phyloP scores from a whole-genome alignment of 1,139 yeast genomes.

The Groenewaldozyma sp. region DNA sequence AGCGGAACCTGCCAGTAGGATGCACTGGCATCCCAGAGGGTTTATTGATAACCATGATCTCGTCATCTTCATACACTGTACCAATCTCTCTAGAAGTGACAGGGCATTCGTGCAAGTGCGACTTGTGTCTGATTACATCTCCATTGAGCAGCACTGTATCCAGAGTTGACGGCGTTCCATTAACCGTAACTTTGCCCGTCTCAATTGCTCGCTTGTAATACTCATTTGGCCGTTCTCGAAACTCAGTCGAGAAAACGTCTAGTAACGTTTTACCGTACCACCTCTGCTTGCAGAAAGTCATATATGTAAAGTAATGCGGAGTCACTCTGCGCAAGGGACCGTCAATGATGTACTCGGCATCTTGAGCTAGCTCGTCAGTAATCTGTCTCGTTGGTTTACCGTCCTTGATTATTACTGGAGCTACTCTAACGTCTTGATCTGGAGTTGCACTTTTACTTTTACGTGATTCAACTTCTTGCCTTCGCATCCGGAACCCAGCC shows the following conservation, averaged over 20 bases:
- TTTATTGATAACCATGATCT: constrained; percentile 77
- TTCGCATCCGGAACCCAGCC: constrained; percentile 22
- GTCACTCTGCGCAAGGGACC: constrained; percentile 53
- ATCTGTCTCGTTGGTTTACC: constrained; percentile 12
- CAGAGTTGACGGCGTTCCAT: constrained; percentile 51
- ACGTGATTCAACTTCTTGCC: constrained; percentile 8
- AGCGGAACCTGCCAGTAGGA: constrained; percentile 89
- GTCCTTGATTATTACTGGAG: constrained; percentile 5
- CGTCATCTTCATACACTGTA: constrained; percentile 71
- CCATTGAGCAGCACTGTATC: constrained; percentile 72
- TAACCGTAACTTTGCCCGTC: constrained; percentile 64
- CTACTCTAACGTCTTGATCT: background rate
- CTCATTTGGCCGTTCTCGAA: constrained; percentile 65
- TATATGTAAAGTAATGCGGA: constrained; percentile 82
- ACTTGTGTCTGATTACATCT: constrained; percentile 70
- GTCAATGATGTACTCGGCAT: constrained; percentile 32
- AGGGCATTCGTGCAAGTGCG: constrained; percentile 88
- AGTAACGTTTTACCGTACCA: constrained; percentile 78
- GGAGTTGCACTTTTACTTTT: background rate
- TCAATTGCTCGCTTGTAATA: constrained; percentile 63
- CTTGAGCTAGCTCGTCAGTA: constrained; percentile 28
- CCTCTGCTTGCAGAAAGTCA: constrained; percentile 83
- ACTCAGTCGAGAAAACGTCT: constrained; percentile 77
- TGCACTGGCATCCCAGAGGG: constrained; percentile 97
- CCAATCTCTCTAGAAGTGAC: constrained; percentile 63